Percentiles rank a stretch among this genome's conserved stretches.
phyloP scores from a whole-genome alignment of 139 green algal species.

The Medakamo hakoo region DNA sequence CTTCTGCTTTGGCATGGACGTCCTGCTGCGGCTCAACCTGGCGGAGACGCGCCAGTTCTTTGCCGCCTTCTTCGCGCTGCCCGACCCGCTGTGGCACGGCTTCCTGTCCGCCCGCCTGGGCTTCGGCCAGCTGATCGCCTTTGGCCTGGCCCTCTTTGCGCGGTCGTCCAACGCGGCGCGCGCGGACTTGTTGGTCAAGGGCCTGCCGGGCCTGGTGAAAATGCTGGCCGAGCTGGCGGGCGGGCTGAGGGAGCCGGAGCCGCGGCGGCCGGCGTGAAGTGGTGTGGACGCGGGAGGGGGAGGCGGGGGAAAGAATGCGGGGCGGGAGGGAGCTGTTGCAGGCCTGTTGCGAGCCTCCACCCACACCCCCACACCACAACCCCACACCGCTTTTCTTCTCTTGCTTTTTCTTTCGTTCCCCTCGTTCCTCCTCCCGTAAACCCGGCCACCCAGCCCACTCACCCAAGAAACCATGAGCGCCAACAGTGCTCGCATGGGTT shows the following conservation, averaged over 20 bases:
- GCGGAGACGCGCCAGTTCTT: conserved; percentile 85
- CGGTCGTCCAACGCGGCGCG: conserved; percentile 48
- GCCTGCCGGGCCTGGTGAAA: conserved; percentile 42
- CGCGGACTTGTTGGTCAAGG: conserved; percentile 46
- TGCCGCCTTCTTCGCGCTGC: conserved; percentile 84
- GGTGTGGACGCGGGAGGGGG: too few species aligned
- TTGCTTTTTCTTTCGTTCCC: too few species aligned
- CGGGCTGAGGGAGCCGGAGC: too few species aligned
- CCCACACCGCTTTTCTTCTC: too few species aligned
- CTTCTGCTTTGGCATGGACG: conserved; percentile 93
- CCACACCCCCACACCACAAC: too few species aligned
- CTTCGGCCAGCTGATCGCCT: conserved; percentile 63
- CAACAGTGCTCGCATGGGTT: too few species aligned
- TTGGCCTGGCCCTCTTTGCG: conserved; percentile 74
- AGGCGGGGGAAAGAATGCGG: too few species aligned
- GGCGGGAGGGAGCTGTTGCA: too few species aligned
- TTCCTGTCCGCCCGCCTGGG: conserved; percentile 79
- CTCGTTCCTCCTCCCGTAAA: too few species aligned
- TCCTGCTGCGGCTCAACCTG: conserved; percentile 71
- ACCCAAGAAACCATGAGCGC: too few species aligned
- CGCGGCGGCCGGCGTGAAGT: too few species aligned
- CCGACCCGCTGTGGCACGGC: conserved; percentile 80
- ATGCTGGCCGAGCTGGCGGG: conserved; percentile 38
- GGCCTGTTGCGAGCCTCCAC: background rate
- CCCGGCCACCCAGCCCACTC: too few species aligned